Evolutionary conservation across 2,329 filamentous ascomycete genomes (phyloP), one percentile per base, ranked within the genome.

Genomic region (Neofusicoccum umdonicola): DNA sequence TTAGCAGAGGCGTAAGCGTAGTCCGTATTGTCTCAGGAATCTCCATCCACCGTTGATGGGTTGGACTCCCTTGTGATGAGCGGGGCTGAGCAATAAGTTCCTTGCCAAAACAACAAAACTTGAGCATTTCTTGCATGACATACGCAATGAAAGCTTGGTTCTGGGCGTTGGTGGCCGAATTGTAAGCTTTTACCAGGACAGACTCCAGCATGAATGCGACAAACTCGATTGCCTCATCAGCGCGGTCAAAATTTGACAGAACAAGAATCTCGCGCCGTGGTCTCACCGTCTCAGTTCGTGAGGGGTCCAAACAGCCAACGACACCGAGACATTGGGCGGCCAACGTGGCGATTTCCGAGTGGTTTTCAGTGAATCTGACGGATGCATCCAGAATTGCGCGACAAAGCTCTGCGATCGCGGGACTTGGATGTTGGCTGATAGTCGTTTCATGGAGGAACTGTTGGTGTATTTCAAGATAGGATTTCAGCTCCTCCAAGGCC

Each of bases 141-240:
- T 91, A 99, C 1, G 94, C 94, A 17, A 99, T 83, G 73, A 96
- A 97, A 0, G 93, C 93, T 76, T 98, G 95, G 5, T 93, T 85
- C 68, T 88, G 89, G 2, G 93, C 90, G 74, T 97, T 96, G 0
- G 90, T 95, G 1, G 92, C 90, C 1, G 94, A 96, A 48, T 96
- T 82, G 73, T 99, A 99, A 0, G 93, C 90, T 66, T 93, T 93
- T 31, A 98, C 92, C 11, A 99, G 81, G 7, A 97, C 90, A 72
- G 96, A 86, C 71, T 97, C 90, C 15, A 99, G 83, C 52, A 97
- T 83, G 71, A 93, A 93, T 45, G 95, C 83, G 7, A 92, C 87
- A 76, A 98, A 99, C 67, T 95, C 88, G 15, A 92, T 89, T 0
- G 89, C 91, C 74, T 99, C 94, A 58, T 87, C 85, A 15, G 86